A percentile compares a stretch with the other conserved stretches of the same genome.
phyloP scores from a whole-genome alignment of 352 stramenopile species.

The Phytophthora aleatoria region DNA sequence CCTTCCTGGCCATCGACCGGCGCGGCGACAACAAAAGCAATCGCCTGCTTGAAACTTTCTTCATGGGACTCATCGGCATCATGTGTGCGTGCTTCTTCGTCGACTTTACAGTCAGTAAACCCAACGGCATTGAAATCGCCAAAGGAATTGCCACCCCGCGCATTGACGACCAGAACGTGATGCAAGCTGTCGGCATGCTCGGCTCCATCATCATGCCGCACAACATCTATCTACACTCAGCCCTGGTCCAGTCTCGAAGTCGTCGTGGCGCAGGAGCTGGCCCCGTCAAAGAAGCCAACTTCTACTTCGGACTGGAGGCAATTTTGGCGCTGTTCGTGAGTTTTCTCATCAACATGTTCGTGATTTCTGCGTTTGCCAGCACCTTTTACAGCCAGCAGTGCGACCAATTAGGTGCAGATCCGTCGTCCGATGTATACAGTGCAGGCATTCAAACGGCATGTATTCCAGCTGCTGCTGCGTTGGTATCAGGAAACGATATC shows the following conservation, averaged over 20 bases:
- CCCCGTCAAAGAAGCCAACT: slow-evolving; percentile 52
- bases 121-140: slow-evolving; percentile 68
- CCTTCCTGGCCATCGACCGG: slow-evolving; percentile 84
- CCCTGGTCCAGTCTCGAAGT: slow-evolving; percentile 74
- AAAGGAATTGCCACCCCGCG: slow-evolving; percentile 76
- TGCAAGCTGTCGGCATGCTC: slow-evolving; percentile 83
- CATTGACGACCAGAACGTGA: slow-evolving; percentile 67
- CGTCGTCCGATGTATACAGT: slow-evolving; percentile 49
- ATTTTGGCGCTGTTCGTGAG: slow-evolving; percentile 84
- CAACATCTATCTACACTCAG: slow-evolving; percentile 96
- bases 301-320: slow-evolving; percentile 90
- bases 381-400: slow-evolving; percentile 85
- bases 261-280: slow-evolving; percentile 11
- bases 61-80: slow-evolving; percentile 87
- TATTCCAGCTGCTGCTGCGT: slow-evolving; percentile 52
- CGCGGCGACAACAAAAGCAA: slow-evolving; percentile 51
- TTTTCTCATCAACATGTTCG: slow-evolving; percentile 93
- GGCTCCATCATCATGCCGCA: slow-evolving; percentile 95
- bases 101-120: slow-evolving; percentile 81
- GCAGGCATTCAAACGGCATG: slow-evolving; percentile 67
- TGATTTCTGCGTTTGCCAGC: slow-evolving; percentile 91
- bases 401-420: slow-evolving; percentile 45
- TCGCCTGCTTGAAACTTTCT: slow-evolving; percentile 83
- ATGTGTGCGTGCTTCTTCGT: slow-evolving; percentile 92
- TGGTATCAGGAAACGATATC: slow-evolving; percentile 56